Base-by-base conservation (phyloP, 2,329 filamentous ascomycete genomes). In the Exophiala mesophila region DNA sequence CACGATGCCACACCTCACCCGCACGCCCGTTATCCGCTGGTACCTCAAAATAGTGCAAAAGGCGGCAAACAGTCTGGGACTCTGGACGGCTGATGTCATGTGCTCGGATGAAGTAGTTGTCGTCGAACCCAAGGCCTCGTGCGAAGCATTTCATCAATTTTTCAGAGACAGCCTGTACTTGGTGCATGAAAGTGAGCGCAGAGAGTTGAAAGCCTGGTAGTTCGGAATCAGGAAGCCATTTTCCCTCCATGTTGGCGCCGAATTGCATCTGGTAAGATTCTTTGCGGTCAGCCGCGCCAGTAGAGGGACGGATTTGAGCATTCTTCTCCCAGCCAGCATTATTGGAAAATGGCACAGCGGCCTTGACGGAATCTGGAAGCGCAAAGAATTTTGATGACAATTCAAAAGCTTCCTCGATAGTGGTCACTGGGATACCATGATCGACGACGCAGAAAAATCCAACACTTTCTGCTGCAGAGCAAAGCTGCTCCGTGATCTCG, bases 231-330 rank as follows among this genome's bases (percentile, higher is more conserved):
- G 59, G 53, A 8, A 78, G 63, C 77, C 78, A 82, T 45, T 64
- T 61, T 32, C 65, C 68, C 9, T 68, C 58, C 69, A 77, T 74
- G 43, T 68, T 70, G 36, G 64, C 63, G n/a, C 77, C 75, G 48
- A 77, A 80, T 55, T 82, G 77, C 59, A 82, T 63, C 57, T 81
- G 77, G 55, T 80, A 78, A 8, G 72, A 77, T 58, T 82, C 78
- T 53, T 81, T 82, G 36, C 67, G 69, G 58, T 82, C 78, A 1
- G 73, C 66, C 1, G 66, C 63, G 8, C 78, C 77, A 0, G 78
- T 82, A 3, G 73, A 78, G 1, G 77, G 77, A 9, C 77, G 69
- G 31, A 81, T 62, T 53, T 81, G 77, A 5, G 70, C 65, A 47
- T 68, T 71, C 57, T 75, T 75, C 63, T 81, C 77, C 76, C 77